Evolutionary conservation across 2,329 filamentous ascomycete genomes (phyloP), one percentile per base, ranked within the genome.

Genomic region (Paecilomyces sp.): DNA sequence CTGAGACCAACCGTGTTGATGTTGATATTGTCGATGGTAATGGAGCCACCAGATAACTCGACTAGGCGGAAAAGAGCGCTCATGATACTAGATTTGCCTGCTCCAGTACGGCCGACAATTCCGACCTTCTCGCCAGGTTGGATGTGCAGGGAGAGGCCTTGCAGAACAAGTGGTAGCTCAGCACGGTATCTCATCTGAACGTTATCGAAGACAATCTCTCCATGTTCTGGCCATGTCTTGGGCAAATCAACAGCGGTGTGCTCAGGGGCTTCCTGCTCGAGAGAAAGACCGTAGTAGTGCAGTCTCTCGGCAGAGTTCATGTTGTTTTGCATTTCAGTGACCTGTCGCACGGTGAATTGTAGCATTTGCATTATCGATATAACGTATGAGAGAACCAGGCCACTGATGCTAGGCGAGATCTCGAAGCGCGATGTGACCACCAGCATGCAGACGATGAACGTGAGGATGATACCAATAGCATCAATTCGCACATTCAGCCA

Each of bases 301-400:
- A 47, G 15, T 9, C 41, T 18, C 54, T 73, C 70, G 0, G 67
- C 66, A 11, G 68, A 67, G 55, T 73, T 72, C 65, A 72, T 70
- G 28, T 91, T 91, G 76, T 96, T 96, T 75, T 96, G 92, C 12
- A 96, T 91, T 74, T 97, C 93, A 28, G 93, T 93, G 7, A 97
- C 82, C 75, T 97, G 93, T 18, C 94, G 86, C 18, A 97, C 91
- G 0, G 91, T 93, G 74, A 97, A 97, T 71, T 97, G 93, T 64
- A 97, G 88, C 89, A 97, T 92, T 74, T 95, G 91, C 18, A 96
- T 92, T 68, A 97, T 96, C 13, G 88, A 85, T 18, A 99, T 82
- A 70, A 97, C 96, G 74, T 97, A 97, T 54, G 90, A 94, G 24
- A 99, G 82, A 0, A 97, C 92, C 47, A 97, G 80, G 22, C 94